These are phyloP conservation scores for Gossypium gossypioides DNA, from an alignment of 441 rosid genomes.

Conservation along the genomic window DNA sequence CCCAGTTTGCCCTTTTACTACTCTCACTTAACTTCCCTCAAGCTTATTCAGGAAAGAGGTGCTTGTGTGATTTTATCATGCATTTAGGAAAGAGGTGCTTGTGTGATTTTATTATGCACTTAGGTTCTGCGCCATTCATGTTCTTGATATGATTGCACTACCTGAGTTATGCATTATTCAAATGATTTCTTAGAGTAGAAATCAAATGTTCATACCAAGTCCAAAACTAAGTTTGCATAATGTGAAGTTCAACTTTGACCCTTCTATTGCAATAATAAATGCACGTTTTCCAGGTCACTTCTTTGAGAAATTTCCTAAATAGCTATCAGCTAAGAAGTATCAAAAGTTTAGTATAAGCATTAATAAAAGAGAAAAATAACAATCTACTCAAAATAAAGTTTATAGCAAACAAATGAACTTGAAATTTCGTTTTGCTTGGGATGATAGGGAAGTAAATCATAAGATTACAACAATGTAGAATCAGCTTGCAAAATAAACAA, in stretches of 20 bases:
- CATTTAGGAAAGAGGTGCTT: neutral
- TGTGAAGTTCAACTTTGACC: neutral
- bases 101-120: neutral
- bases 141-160: neutral
- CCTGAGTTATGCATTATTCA: neutral
- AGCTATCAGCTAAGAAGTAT: constrained; percentile 1
- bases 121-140: neutral
- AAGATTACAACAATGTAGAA: neutral
- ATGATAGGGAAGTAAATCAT: neutral
- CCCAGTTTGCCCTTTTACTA: neutral
- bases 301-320: neutral
- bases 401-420: neutral
- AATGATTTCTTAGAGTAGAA: neutral
- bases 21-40: neutral
- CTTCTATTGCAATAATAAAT: neutral
- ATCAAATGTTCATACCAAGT: neutral
- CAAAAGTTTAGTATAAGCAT: neutral
- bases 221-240: neutral
- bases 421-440: neutral
- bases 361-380: neutral
- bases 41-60: neutral
- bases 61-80: neutral
- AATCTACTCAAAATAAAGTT: neutral
- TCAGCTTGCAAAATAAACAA: neutral
- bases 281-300: neutral